Base-by-base conservation (phyloP, 805 yeast genomes). In the Jamesozyma piceae region DNA sequence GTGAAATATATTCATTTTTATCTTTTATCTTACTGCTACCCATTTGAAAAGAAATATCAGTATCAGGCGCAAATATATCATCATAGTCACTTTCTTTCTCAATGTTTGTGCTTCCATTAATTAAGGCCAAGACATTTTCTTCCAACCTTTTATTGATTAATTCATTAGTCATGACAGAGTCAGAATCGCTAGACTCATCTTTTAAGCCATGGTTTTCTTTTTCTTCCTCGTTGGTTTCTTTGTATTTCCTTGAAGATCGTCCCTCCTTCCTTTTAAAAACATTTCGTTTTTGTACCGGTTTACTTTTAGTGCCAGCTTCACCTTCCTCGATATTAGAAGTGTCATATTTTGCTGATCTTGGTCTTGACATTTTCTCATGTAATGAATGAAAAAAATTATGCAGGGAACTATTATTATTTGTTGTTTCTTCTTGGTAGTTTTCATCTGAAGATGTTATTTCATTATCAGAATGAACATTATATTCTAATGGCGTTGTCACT, bases 21-120 rank as follows among this genome's bases (percentile, higher is more conserved):
- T n/a, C 14, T 32, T 32, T 5, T 14, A 6, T 17, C 9, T n/a
- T 18, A 32, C 8, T 18, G 21, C 39, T 37, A 3, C 28, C 35
- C 39, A 37, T 37, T 13, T 28, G 15, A 29, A 37, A 37, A 4
- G 39, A 37, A n/a, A 19, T 30, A 10, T 27, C 19, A 17, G 39
- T 27, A 5, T 17, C 32, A 17, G 39, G 33, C 3, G 32, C n/a
- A 10, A 17, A 26, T 4, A 27, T 20, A n/a, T 22, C 37, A 26
- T 26, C 28, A 26, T 8, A 8, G 28, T 11, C 28, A 26, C 28
- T n/a, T n/a, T n/a, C n/a, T n/a, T n/a, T n/a, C n/a, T n/a, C n/a
- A n/a, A n/a, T 26, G 11, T 26, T 26, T 26, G 8, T 26, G 8
- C 11, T 26, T 8, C 11, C 28, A 26, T 11, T 11, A 9, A 26